A percentile compares a stretch with the other conserved stretches of the same genome.
phyloP scores from a whole-genome alignment of 768 basidiomycete species.

The Macrolepiota dolichaula region DNA sequence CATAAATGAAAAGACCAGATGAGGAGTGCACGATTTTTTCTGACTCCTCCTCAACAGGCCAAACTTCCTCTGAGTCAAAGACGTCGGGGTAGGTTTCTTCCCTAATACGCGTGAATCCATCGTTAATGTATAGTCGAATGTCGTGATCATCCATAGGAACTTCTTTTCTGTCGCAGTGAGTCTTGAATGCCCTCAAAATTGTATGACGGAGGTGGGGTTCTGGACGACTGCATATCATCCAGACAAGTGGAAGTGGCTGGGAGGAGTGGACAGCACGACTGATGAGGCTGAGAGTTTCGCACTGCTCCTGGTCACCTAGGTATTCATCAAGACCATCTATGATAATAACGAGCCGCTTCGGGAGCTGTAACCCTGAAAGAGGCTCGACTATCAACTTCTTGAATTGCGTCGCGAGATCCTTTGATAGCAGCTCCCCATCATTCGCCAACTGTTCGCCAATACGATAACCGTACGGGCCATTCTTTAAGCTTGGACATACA shows the following conservation, averaged over 20 bases:
- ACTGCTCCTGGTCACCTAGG: slow-evolving; percentile 6
- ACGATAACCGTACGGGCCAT: neutral
- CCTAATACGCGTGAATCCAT: neutral
- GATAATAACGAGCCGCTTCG: slow-evolving; percentile 1
- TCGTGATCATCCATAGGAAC: slow-evolving; percentile 3
- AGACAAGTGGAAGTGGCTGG: slow-evolving; percentile 8
- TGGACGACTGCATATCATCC: slow-evolving; percentile 15
- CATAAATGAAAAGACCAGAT: slow-evolving; percentile 16
- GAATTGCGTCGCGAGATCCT: slow-evolving; percentile 5
- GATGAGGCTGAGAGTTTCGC: slow-evolving; percentile 9
- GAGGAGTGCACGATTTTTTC: slow-evolving; percentile 10
- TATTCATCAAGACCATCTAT: slow-evolving; percentile 18
- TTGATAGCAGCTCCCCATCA: neutral
- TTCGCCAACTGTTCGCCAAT: slow-evolving; percentile 1
- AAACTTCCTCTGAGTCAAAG: neutral
- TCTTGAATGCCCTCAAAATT: neutral
- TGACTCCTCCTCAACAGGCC: slow-evolving; percentile 11
- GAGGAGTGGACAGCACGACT: neutral
- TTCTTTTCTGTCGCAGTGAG: neutral
- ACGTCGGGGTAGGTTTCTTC: neutral
- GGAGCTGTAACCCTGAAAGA: neutral
- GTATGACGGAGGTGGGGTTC: slow-evolving; percentile 12
- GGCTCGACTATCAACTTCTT: slow-evolving; percentile 8
- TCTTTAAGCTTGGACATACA: no score
- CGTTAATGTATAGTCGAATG: slow-evolving; percentile 3